Evolutionary conservation across 305 asterid species (phyloP).

Genomic region (Fraxinus albicans): DNA sequence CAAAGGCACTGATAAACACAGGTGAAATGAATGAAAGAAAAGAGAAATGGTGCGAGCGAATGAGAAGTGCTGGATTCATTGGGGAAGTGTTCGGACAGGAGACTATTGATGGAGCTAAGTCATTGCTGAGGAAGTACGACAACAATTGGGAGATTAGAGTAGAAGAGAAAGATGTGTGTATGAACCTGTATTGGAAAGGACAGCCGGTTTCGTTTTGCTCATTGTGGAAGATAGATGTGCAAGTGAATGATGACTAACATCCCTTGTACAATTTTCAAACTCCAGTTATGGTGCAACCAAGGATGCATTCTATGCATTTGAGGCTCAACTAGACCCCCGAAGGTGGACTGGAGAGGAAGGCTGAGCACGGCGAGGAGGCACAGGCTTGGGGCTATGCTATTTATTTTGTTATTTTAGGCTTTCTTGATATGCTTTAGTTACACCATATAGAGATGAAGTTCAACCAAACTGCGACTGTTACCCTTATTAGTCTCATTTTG

Average conservation of each 20-base stretch:
- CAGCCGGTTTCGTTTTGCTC: constrained; percentile 78
- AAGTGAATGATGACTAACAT: neutral
- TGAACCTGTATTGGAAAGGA: constrained; percentile 78
- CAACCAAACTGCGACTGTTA: neutral
- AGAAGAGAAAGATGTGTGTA: constrained; percentile 61
- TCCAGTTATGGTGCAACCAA: neutral
- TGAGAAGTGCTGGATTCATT: constrained; percentile 56
- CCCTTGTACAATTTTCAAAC: neutral
- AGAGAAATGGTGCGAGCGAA: constrained; percentile 79
- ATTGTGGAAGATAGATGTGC: neutral
- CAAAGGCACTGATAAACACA: constrained; percentile 49
- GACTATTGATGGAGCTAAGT: constrained; percentile 72
- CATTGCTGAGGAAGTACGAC: constrained; percentile 75
- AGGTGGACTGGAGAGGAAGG: neutral
- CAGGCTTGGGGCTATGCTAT: neutral
- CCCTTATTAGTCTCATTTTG: neutral
- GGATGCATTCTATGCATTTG: neutral
- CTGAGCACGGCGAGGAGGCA: neutral
- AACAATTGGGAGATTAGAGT: constrained; percentile 70
- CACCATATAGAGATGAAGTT: neutral
- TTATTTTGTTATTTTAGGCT: neutral
- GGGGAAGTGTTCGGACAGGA: constrained; percentile 63
- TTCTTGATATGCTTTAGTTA: neutral
- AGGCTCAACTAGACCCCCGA: neutral
- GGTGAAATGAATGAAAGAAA: constrained; percentile 80